These are phyloP conservation scores for Eucalyptus grandis DNA, from an alignment of 345 rosid genomes.

Conservation along the genomic window DNA sequence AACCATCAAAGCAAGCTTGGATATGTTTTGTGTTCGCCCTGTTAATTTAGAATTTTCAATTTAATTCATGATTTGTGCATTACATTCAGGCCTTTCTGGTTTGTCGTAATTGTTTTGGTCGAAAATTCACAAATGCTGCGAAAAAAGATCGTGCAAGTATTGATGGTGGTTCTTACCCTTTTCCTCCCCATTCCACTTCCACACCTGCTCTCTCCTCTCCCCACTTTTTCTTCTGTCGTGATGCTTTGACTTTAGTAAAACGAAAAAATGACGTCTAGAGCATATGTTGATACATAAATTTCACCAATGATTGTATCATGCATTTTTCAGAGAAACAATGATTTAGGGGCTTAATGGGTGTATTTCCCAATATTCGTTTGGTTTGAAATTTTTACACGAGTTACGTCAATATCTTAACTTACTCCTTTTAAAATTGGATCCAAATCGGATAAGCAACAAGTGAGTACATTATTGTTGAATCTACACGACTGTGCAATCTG, in stretches of 20 bases:
- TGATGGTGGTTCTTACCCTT: too few species aligned
- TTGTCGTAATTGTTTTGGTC: neutral
- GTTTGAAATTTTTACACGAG: neutral
- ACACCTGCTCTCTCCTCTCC: too few species aligned
- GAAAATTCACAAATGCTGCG: neutral
- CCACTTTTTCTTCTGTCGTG: too few species aligned
- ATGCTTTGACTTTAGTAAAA: neutral
- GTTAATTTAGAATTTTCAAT: neutral
- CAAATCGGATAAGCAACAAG: neutral
- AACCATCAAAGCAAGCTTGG: neutral
- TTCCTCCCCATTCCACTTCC: too few species aligned
- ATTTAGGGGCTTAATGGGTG: neutral
- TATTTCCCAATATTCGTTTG: neutral
- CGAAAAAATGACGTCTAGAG: too few species aligned
- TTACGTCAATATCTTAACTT: neutral
- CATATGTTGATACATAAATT: neutral
- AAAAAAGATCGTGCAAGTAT: neutral
- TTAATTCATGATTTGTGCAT: neutral
- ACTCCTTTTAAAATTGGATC: neutral
- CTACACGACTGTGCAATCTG: fast-evolving
- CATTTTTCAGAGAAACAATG: neutral
- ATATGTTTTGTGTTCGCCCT: neutral
- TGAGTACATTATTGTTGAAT: too few species aligned
- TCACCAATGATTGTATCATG: too few species aligned
- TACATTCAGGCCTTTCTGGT: neutral